Conservation (phyloP, 805 yeast species). For the Nakazawaea laoshanensis region DNA sequence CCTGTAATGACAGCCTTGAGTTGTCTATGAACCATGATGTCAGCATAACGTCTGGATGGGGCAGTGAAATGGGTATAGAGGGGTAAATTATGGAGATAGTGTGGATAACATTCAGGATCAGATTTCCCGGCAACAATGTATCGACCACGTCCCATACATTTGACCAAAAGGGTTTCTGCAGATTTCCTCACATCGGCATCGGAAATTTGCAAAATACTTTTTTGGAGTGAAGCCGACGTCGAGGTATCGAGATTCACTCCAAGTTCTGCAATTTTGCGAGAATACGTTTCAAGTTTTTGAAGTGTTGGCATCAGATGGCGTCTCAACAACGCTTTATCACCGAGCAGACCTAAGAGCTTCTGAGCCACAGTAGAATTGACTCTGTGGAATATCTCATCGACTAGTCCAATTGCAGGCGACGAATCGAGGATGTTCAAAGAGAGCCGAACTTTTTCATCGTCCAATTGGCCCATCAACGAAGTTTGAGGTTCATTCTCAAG, state of each 20-base stretch:
- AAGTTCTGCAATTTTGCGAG: slow-evolving; percentile 56
- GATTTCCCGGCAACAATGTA: slow-evolving; percentile 85
- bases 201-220: slow-evolving; percentile 56
- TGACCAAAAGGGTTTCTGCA: slow-evolving; percentile 70
- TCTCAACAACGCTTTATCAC: slow-evolving; percentile 77
- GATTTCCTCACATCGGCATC: slow-evolving; percentile 60
- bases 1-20: slow-evolving; percentile 53
- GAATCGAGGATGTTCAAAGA: slow-evolving; percentile 66
- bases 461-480: slow-evolving; percentile 69
- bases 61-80: slow-evolving; percentile 90
- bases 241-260: slow-evolving; percentile 69
- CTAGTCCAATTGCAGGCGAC: slow-evolving; percentile 43
- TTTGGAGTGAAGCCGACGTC: slow-evolving; percentile 61
- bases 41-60: slow-evolving; percentile 88
- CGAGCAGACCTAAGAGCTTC: slow-evolving; percentile 62
- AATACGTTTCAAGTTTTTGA: slow-evolving; percentile 72
- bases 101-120: slow-evolving; percentile 69
- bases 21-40: slow-evolving; percentile 88
- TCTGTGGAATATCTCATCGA: slow-evolving; percentile 71
- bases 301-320: slow-evolving; percentile 81
- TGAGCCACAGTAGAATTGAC: slow-evolving; percentile 85
- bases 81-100: slow-evolving; percentile 76
- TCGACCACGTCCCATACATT: slow-evolving; percentile 78
- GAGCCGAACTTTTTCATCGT: slow-evolving; percentile 73
- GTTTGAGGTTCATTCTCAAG: slow-evolving; percentile 44